phyloP scores from a whole-genome alignment of 495 filamentous ascomycete genomes.

The Cairneyella variabilis region DNA sequence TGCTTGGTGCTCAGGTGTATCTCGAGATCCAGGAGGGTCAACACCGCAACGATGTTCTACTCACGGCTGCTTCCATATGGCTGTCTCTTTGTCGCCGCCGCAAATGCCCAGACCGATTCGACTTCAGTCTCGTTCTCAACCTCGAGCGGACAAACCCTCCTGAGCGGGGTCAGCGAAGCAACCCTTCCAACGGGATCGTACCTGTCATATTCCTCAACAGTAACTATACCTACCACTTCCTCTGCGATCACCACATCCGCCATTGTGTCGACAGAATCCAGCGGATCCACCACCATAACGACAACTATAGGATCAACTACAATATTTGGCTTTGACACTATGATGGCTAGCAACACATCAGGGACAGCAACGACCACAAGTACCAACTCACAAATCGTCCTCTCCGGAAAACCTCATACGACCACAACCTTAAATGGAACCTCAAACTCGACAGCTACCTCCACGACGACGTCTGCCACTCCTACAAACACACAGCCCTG shows the following conservation, averaged over 20 bases:
- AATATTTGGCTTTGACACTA: constrained; percentile 16
- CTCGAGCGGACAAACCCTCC: constrained; percentile 5
- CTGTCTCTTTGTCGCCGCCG: constrained; percentile 25
- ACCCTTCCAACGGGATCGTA: constrained; percentile 37
- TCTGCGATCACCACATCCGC: constrained; percentile 19
- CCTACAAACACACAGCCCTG: constrained; percentile 71
- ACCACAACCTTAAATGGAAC: constrained; percentile 27
- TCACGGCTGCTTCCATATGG: constrained; percentile 16
- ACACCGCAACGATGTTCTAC: constrained; percentile 18
- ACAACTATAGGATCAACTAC: constrained; percentile 24
- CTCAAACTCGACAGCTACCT: constrained; percentile 33
- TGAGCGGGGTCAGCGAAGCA: constrained; percentile 25
- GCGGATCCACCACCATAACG: constrained; percentile 19
- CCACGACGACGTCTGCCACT: constrained; percentile 36
- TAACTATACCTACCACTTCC: constrained; percentile 22
- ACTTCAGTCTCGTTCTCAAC: neutral
- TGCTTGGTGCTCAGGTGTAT: neutral
- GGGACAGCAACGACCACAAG: constrained; percentile 9
- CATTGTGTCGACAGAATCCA: constrained; percentile 17
- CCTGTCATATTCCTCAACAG: constrained; percentile 36
- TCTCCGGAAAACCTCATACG: constrained; percentile 33
- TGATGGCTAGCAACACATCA: constrained; percentile 27
- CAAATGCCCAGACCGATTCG: constrained; percentile 15
- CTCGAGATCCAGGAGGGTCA: neutral
- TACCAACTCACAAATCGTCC: constrained; percentile 22